Evolutionary conservation across 192 early-diverging fungal genomes (phyloP).

Genomic region (Coemansia sp.): DNA sequence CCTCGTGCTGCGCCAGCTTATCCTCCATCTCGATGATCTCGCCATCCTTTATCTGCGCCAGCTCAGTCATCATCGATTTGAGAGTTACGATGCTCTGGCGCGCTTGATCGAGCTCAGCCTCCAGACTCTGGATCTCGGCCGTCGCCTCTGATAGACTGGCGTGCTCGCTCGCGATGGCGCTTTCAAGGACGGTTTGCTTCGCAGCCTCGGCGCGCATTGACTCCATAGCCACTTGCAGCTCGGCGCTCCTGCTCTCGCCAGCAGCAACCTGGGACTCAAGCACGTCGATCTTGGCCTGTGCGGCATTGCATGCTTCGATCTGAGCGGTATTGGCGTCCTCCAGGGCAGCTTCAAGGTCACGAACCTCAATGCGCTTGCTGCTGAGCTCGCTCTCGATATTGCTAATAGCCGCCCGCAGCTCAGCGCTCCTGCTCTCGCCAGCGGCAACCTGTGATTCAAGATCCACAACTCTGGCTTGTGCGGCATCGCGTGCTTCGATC

Average conservation of each 20-base stretch:
- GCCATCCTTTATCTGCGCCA: constrained; percentile 44
- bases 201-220: not conserved
- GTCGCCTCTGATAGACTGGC: not conserved
- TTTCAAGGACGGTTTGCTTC: not conserved
- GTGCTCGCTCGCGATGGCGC: not conserved
- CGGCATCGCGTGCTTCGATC: constrained; percentile 8
- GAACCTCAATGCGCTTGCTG: constrained; percentile 5
- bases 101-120: constrained; percentile 25
- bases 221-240: not conserved
- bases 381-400: not conserved
- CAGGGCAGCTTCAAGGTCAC: not conserved
- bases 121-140: not conserved
- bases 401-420: not conserved
- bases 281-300: not conserved
- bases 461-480: constrained; percentile 1
- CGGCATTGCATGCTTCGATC: constrained; percentile 9
- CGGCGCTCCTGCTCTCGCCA: not conserved
- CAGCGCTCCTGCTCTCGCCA: not conserved
- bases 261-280: too few relatives aligned
- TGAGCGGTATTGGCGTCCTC: constrained; percentile 6
- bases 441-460: not conserved
- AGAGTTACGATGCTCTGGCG: constrained; percentile 22
- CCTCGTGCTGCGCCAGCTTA: constrained; percentile 17
- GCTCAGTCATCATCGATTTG: constrained; percentile 52
- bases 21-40: constrained; percentile 38